phyloP scores from a whole-genome alignment of 2,329 filamentous ascomycete species.

The Pseudogymnoascus sp. region DNA sequence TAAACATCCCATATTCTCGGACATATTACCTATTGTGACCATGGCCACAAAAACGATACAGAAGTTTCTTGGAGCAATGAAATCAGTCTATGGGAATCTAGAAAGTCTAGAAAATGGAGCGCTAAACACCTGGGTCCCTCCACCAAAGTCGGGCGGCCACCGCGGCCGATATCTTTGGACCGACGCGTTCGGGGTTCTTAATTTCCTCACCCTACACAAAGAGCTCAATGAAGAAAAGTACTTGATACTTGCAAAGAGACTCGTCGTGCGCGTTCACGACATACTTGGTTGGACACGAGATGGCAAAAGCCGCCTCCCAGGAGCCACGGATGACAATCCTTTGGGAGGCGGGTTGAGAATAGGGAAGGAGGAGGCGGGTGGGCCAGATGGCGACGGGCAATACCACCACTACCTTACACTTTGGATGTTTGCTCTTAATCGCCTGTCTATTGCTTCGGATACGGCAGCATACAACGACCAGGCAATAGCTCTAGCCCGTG shows the following conservation, averaged over 20 bases:
- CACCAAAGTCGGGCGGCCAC: conserved; percentile 40
- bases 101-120: background rate
- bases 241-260: conserved; percentile 39
- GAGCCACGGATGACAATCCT: conserved; percentile 43
- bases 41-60: background rate
- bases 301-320: conserved; percentile 37
- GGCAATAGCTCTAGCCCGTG: conserved; percentile 43
- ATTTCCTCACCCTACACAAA: conserved; percentile 45
- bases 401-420: conserved; percentile 54
- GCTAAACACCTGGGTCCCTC: conserved; percentile 28
- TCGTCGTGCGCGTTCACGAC: conserved; percentile 44
- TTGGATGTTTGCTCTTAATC: conserved; percentile 55
- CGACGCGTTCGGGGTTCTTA: conserved; percentile 51
- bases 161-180: conserved; percentile 53
- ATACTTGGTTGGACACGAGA: conserved; percentile 45
- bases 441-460: conserved; percentile 39
- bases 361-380: conserved; percentile 42
- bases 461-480: conserved; percentile 40
- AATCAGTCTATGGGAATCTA: background rate
- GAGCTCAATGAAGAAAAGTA: conserved; percentile 35
- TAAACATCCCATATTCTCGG: background rate
- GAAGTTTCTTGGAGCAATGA: background rate
- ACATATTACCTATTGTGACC: too few species aligned
- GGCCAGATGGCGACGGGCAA: conserved; percentile 48
- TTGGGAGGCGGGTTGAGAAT: conserved; percentile 48